Conservation (phyloP, 768 basidiomycete species). For the Russula brevipes region DNA sequence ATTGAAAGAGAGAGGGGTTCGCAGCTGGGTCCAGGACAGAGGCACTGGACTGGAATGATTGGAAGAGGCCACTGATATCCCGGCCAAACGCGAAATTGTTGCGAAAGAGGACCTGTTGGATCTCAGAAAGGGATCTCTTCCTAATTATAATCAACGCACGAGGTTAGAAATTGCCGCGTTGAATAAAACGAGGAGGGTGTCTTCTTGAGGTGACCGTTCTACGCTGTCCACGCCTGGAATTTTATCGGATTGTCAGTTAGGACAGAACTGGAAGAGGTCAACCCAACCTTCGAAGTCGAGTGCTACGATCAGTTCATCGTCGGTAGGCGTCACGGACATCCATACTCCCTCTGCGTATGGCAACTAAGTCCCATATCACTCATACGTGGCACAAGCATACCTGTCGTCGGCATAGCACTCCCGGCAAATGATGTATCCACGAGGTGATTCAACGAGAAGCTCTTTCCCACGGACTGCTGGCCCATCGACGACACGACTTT, state of each 20-base stretch:
- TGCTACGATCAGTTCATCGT: constrained; percentile 49
- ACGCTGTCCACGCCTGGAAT: constrained; percentile 53
- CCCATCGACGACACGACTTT: constrained; percentile 66
- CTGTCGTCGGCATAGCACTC: constrained; percentile 57
- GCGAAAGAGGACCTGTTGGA: constrained; percentile 54
- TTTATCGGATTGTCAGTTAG: neutral
- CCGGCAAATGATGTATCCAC: constrained; percentile 62
- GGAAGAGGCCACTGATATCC: constrained; percentile 57
- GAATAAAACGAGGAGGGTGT: constrained; percentile 56
- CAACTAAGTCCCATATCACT: neutral
- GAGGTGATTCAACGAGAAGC: constrained; percentile 54
- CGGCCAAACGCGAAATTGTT: constrained; percentile 60
- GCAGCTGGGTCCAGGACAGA: constrained; percentile 53
- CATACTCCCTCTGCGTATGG: constrained; percentile 47
- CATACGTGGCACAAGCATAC: constrained; percentile 15
- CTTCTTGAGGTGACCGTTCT: constrained; percentile 59
- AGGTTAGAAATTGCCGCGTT: constrained; percentile 62
- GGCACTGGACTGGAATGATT: constrained; percentile 54
- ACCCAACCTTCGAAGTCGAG: constrained; percentile 57
- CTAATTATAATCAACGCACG: constrained; percentile 30
- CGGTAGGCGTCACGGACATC: constrained; percentile 62
- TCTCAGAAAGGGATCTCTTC: neutral
- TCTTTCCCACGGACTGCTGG: constrained; percentile 62
- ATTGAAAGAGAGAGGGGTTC: constrained; percentile 56
- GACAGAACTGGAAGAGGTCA: neutral